Conservation (phyloP, 2,329 filamentous ascomycete genomes). For the Xylaria sp. region DNA sequence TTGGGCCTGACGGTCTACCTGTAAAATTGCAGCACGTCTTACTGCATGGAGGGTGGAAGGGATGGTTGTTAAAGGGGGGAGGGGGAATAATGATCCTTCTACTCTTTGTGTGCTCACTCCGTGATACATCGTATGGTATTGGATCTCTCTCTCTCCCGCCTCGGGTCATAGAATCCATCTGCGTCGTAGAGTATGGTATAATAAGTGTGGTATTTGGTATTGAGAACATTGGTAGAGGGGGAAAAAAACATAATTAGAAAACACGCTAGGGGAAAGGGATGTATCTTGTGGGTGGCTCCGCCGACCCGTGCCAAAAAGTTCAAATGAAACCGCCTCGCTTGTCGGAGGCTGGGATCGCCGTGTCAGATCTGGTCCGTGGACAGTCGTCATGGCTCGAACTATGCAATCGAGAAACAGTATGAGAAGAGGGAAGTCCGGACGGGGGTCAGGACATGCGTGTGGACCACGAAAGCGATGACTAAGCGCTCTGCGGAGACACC, state of each 20-base stretch:
- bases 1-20: too few species aligned
- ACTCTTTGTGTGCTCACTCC: neutral
- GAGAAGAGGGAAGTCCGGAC: neutral
- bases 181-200: constrained; percentile 20
- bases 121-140: neutral
- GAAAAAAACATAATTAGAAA: constrained; percentile 8
- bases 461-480: neutral
- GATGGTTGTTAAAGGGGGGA: too few species aligned
- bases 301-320: constrained; percentile 6
- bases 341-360: neutral
- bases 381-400: neutral
- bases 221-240: constrained; percentile 17
- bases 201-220: too few species aligned
- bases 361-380: neutral
- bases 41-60: too few species aligned
- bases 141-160: neutral
- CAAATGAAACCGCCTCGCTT: neutral
- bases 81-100: too few species aligned
- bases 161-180: constrained; percentile 15
- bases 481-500: constrained; percentile 36
- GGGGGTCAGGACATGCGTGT: neutral
- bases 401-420: neutral
- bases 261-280: constrained; percentile 20
- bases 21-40: too few species aligned
- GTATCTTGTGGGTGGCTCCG: constrained; percentile 13